These are phyloP conservation scores for Neoboletus magnificus DNA, from an alignment of 768 basidiomycete species.

Conservation along the genomic window DNA sequence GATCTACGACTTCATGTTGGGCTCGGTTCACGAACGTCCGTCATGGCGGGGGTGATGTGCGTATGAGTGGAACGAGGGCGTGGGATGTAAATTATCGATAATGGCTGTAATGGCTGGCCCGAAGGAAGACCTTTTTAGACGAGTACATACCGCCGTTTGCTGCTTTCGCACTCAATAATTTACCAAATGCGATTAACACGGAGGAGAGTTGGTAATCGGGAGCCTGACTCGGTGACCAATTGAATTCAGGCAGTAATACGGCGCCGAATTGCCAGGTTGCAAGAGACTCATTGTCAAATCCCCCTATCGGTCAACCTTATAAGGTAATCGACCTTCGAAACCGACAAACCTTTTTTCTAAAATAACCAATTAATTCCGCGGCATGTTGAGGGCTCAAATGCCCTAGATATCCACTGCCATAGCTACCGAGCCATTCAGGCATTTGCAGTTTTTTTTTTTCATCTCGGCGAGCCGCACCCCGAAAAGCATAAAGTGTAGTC, in stretches of 20 bases:
- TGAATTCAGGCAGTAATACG: no score
- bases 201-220: neutral
- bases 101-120: neutral
- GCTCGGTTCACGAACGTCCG: slow-evolving; percentile 15
- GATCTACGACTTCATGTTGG: slow-evolving; percentile 13
- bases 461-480: no score
- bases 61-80: slow-evolving; percentile 5
- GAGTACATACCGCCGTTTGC: neutral
- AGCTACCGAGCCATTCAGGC: no score
- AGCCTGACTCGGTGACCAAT: neutral
- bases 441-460: no score
- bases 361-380: no score
- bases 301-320: no score
- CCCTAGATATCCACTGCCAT: no score
- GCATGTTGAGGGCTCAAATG: no score
- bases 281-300: neutral
- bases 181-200: neutral
- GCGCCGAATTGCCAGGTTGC: neutral
- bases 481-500: no score
- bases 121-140: neutral
- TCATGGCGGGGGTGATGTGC: slow-evolving; percentile 28
- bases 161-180: neutral
- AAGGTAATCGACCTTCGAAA: no score
- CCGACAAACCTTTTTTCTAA: no score
- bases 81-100: neutral